Base-by-base conservation (phyloP, 768 basidiomycete genomes). In the Glaciozyma martinii region DNA sequence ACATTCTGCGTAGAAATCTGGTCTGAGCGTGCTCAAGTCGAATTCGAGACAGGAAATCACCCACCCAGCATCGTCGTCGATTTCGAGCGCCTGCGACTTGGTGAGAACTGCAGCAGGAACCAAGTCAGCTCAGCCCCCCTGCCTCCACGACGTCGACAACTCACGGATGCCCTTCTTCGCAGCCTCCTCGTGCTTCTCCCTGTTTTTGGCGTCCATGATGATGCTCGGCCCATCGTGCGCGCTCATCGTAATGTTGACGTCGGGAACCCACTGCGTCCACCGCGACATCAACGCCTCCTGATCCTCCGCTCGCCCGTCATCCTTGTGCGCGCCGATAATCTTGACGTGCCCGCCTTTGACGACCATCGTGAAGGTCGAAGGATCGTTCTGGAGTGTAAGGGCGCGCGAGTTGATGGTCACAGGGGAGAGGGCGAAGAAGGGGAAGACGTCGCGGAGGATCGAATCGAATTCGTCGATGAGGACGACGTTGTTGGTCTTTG, bases 401-500 rank as follows among this genome's bases (percentile, higher is more conserved):
- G 66, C 37, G 16, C 73, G 68, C 23, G 54, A 21, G 21, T 50
- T 13, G 58, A 74, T 49, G 9, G 65, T 46, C 3, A n/a, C 8
- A 0, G 68, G 60, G 1, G 72, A 44, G 19, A 74, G 33, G 29
- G 66, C 65, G 52, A 46, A 65, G 60, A 72, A 72, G 56, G 70
- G 66, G 37, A 67, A 55, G 53, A 74, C 53, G 60, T 74, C 73
- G 44, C 62, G 65, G 42, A 62, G 49, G 43, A 70, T 74, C 21
- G 70, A 60, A 62, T 74, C 73, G 59, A 71, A 74, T 43, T 72
- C 69, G 71, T 71, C 66, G 67, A 68, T 66, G 27, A 74, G 56
- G 40, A 72, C 61, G 16, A 74, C 69, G 19, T 62, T 58, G 55
- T 72, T 82, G 58, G 83, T 79, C 74, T 82, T 78, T 18, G 86